phyloP scores from a whole-genome alignment of 768 basidiomycete species.

The Pleurotus tuber-regium region DNA sequence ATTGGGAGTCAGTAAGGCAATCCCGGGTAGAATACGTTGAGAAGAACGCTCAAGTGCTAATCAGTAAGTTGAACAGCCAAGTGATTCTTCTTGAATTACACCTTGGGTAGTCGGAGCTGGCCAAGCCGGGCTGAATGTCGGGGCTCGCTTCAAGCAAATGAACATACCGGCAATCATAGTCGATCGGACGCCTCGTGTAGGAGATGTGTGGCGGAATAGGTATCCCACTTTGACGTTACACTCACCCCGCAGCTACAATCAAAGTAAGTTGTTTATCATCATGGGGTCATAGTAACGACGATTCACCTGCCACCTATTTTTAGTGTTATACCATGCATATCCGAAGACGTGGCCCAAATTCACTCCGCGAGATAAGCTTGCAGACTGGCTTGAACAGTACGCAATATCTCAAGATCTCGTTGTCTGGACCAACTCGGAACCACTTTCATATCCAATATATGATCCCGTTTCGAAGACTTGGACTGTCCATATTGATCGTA shows the following conservation, averaged over 20 bases:
- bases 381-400: constrained; percentile 44
- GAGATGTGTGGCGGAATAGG: constrained; percentile 41
- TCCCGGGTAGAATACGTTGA: constrained; percentile 9
- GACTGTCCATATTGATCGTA: constrained; percentile 29
- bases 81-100: not conserved
- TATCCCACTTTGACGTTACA: constrained; percentile 42
- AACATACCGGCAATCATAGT: constrained; percentile 35
- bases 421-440: constrained; percentile 37
- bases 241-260: constrained; percentile 18
- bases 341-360: constrained; percentile 40
- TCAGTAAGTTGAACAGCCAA: not conserved
- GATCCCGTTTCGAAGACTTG: constrained; percentile 28
- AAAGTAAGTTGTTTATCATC: constrained; percentile 12
- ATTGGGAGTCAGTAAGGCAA: constrained; percentile 24
- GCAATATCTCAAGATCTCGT: constrained; percentile 36
- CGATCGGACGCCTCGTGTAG: constrained; percentile 31
- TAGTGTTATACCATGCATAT: constrained; percentile 38
- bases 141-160: constrained; percentile 40
- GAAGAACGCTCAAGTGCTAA: not conserved
- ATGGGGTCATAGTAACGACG: no score
- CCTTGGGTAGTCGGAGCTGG: constrained; percentile 22
- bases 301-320: not conserved
- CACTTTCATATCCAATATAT: constrained; percentile 31
- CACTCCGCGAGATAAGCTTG: constrained; percentile 39
- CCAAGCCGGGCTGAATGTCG: constrained; percentile 40